Conservation (phyloP, 2,329 filamentous ascomycete genomes). For the Simplicillium sp. region DNA sequence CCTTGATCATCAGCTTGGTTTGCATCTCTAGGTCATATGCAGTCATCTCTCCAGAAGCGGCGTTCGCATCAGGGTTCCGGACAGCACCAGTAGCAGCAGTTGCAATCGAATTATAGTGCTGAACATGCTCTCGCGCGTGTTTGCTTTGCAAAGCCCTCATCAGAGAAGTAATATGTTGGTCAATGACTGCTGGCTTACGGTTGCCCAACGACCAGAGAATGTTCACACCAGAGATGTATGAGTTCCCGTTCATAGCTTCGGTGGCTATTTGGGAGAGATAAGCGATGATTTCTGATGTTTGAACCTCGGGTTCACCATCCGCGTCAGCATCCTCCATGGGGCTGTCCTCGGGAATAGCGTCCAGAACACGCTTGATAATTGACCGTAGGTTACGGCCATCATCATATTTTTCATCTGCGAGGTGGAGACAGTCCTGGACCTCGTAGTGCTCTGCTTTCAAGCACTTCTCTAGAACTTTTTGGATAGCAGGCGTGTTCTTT, state of each 20-base stretch:
- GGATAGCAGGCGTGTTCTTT: slow-evolving; percentile 64
- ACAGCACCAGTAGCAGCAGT: slow-evolving; percentile 36
- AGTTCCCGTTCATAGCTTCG: slow-evolving; percentile 71
- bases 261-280: slow-evolving; percentile 80
- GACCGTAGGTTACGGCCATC: slow-evolving; percentile 64
- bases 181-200: slow-evolving; percentile 77
- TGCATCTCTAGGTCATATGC: slow-evolving; percentile 80
- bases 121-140: slow-evolving; percentile 88
- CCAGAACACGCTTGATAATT: slow-evolving; percentile 71
- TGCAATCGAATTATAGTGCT: slow-evolving; percentile 53
- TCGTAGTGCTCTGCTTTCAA: slow-evolving; percentile 83
- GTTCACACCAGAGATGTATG: slow-evolving; percentile 83
- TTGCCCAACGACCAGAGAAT: slow-evolving; percentile 86
- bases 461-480: slow-evolving; percentile 84
- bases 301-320: slow-evolving; percentile 72
- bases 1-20: slow-evolving; percentile 85
- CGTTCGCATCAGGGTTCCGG: slow-evolving; percentile 43
- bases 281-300: slow-evolving; percentile 77
- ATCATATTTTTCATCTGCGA: slow-evolving; percentile 59
- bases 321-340: slow-evolving; percentile 69
- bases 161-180: slow-evolving; percentile 75
- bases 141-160: slow-evolving; percentile 93
- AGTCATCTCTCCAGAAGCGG: slow-evolving; percentile 48
- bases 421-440: slow-evolving; percentile 85
- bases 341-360: slow-evolving; percentile 71